Evolutionary conservation across 2,329 filamentous ascomycete species (phyloP).

Genomic region (Monilinia fructicola): DNA sequence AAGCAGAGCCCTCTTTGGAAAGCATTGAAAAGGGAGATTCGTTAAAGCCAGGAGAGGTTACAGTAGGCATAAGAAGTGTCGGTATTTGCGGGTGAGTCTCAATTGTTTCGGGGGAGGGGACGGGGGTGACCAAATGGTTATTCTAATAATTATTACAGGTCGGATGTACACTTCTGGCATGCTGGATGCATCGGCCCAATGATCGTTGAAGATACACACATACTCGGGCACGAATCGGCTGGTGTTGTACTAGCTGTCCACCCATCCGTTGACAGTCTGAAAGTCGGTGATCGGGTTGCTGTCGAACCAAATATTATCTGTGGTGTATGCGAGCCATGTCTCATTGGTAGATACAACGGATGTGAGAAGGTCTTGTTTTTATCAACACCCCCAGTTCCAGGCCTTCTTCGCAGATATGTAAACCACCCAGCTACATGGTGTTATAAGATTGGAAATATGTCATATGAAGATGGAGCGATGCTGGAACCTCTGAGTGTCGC

Average conservation of each 20-base stretch:
- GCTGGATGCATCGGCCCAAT: constrained; percentile 93
- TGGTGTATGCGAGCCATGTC: constrained; percentile 83
- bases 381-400: constrained; percentile 85
- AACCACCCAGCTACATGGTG: constrained; percentile 95
- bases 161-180: constrained; percentile 97
- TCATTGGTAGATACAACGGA: constrained; percentile 92
- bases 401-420: constrained; percentile 86
- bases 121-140: too few species aligned
- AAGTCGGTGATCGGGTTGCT: constrained; percentile 86
- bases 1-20: constrained; percentile 73
- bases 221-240: constrained; percentile 91
- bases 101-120: not conserved
- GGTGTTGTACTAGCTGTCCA: constrained; percentile 81
- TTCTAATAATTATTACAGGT: constrained; percentile 51
- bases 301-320: constrained; percentile 95
- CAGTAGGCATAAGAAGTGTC: constrained; percentile 85
- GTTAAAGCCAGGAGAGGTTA: constrained; percentile 80
- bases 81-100: constrained; percentile 83
- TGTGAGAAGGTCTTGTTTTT: constrained; percentile 85
- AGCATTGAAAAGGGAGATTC: constrained; percentile 66
- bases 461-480: constrained; percentile 85
- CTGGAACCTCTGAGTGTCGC: constrained; percentile 89
- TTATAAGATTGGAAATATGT: constrained; percentile 92
- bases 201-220: constrained; percentile 85
- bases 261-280: constrained; percentile 73